Evolutionary conservation across 768 basidiomycete genomes (phyloP).

Genomic region (Amanita phalloides): DNA sequence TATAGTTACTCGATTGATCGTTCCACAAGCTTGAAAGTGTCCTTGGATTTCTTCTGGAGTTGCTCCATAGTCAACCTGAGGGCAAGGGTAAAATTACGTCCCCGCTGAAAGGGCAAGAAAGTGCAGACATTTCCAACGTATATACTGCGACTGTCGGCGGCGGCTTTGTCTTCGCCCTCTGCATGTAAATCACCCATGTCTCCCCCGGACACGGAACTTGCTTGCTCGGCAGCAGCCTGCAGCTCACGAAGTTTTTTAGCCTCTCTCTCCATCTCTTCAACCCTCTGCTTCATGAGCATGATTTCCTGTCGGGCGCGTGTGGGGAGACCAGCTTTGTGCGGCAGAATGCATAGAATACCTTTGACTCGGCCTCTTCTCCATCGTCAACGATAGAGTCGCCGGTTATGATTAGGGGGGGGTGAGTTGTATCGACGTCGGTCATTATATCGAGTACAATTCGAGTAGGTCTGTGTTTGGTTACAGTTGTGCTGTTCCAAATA

Average conservation of each 20-base stretch:
- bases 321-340: constrained; percentile 9
- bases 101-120: constrained; percentile 8
- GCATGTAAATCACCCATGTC: constrained; percentile 39
- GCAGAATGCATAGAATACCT: constrained; percentile 24
- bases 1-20: constrained; percentile 97
- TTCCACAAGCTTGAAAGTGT: constrained; percentile 95
- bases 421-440: constrained; percentile 42
- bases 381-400: constrained; percentile 37
- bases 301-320: constrained; percentile 52
- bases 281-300: constrained; percentile 81
- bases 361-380: constrained; percentile 54
- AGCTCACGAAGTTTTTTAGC: constrained; percentile 82
- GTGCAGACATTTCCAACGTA: constrained; percentile 92
- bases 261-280: constrained; percentile 89
- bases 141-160: constrained; percentile 78
- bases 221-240: constrained; percentile 66
- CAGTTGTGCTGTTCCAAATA: background rate
- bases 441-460: constrained; percentile 24
- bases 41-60: constrained; percentile 98
- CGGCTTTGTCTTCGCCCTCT: constrained; percentile 75
- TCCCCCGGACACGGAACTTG: constrained; percentile 33
- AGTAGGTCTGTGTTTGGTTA: constrained; percentile 9
- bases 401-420: constrained; percentile 23
- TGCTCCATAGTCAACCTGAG: constrained; percentile 91
- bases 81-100: constrained; percentile 5